Percentiles rank a stretch among this genome's conserved stretches.
Evolutionary conservation across 2,329 filamentous ascomycete genomes (phyloP).

Genomic region (Cordyceps tenuipes): DNA sequence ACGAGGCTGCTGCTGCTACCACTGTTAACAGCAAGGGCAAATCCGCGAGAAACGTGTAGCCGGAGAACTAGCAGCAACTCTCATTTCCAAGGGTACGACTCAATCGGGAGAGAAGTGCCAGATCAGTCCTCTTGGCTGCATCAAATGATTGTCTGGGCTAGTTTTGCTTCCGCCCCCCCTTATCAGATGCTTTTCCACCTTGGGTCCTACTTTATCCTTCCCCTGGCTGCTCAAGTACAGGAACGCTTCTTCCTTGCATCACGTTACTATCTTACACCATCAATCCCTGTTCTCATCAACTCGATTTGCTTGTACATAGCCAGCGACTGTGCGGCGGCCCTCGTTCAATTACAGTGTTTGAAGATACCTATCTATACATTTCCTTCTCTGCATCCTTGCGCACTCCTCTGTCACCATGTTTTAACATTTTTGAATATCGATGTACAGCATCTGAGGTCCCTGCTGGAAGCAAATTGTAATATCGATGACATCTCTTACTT

Average conservation of each 20-base stretch:
- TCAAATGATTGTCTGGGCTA: background rate
- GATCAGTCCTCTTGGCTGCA: background rate
- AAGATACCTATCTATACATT: background rate
- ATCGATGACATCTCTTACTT: background rate
- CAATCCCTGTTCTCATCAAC: background rate
- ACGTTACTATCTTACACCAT: slow-evolving; percentile 1
- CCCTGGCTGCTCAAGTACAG: background rate
- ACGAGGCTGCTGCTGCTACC: slow-evolving; percentile 1
- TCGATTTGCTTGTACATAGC: background rate
- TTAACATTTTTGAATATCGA: background rate
- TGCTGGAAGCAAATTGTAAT: background rate
- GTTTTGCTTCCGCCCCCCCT: background rate
- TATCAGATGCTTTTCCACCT: background rate
- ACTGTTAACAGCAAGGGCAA: slow-evolving; percentile 3
- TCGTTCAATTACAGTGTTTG: background rate
- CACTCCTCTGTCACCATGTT: background rate
- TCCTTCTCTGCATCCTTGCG: background rate
- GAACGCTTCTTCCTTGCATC: background rate
- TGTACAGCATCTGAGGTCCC: background rate
- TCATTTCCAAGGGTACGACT: background rate
- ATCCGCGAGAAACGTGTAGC: background rate
- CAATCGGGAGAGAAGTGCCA: background rate
- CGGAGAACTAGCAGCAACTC: too few relatives aligned
- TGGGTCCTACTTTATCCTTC: background rate
- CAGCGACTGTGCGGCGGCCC: background rate